Evolutionary conservation across 1,139 yeast species (phyloP).

Genomic region (Suhomyces bokatorum): DNA sequence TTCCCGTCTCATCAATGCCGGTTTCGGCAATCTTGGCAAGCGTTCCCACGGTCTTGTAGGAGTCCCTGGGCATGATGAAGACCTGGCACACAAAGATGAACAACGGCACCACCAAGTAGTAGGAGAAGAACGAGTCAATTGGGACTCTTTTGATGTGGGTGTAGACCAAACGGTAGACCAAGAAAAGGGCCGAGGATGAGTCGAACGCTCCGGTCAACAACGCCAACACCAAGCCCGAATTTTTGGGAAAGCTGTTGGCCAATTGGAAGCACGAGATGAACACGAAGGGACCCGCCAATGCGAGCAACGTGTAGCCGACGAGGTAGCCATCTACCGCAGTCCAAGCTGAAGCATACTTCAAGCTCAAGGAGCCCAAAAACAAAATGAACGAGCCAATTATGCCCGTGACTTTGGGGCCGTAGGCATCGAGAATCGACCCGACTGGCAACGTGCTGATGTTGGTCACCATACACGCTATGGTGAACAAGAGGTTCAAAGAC

Average conservation of each 20-base stretch:
- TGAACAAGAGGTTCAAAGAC: slow-evolving; percentile 76
- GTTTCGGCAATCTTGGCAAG: slow-evolving; percentile 69
- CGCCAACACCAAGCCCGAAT: slow-evolving; percentile 71
- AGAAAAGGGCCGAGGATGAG: slow-evolving; percentile 71
- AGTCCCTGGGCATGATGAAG: slow-evolving; percentile 73
- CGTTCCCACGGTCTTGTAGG: slow-evolving; percentile 70
- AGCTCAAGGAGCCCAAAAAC: slow-evolving; percentile 50
- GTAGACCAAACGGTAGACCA: slow-evolving; percentile 64
- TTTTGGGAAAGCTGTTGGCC: slow-evolving; percentile 69
- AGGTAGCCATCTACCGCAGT: slow-evolving; percentile 57
- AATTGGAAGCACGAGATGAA: slow-evolving; percentile 79
- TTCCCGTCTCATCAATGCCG: slow-evolving; percentile 65
- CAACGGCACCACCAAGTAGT: slow-evolving; percentile 68
- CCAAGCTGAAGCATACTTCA: slow-evolving; percentile 37
- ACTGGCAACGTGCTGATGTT: slow-evolving; percentile 80
- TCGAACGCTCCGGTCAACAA: slow-evolving; percentile 77
- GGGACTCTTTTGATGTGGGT: slow-evolving; percentile 38
- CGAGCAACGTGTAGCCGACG: slow-evolving; percentile 64
- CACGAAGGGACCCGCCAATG: slow-evolving; percentile 81
- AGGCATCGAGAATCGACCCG: slow-evolving; percentile 72
- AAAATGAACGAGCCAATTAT: slow-evolving; percentile 66
- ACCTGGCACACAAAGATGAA: slow-evolving; percentile 74
- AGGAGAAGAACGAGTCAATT: slow-evolving; percentile 58
- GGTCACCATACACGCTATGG: slow-evolving; percentile 85
- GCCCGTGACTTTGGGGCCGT: slow-evolving; percentile 81